Conservation (phyloP, 78 protist species). For the Guillardia theta region DNA sequence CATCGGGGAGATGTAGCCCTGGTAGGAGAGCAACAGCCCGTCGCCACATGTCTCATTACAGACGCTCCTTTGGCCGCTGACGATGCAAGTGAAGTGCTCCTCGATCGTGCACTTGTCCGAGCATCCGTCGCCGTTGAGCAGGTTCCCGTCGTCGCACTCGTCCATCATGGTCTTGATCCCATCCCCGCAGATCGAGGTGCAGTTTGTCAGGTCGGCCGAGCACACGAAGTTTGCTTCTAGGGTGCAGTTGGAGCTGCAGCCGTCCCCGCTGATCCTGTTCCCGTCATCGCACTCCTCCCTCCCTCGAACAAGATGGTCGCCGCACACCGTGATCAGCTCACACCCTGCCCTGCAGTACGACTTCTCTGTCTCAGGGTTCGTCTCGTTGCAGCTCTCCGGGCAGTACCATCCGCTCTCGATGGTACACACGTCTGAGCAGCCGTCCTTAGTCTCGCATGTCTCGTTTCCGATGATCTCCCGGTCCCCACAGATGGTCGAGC, state of each 20-base stretch:
- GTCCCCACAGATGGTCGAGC: constrained; percentile 34
- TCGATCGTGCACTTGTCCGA: not conserved
- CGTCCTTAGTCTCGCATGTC: constrained; percentile 12
- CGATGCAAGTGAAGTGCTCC: not conserved
- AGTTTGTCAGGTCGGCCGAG: not conserved
- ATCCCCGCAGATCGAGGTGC: constrained; percentile 23
- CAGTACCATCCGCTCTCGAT: constrained; percentile 24
- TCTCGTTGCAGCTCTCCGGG: not conserved
- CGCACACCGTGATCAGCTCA: not conserved
- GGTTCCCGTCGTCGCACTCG: constrained; percentile 25
- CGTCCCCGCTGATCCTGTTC: not conserved
- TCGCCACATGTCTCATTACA: not conserved
- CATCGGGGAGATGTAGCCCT: not conserved
- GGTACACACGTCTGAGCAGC: not conserved
- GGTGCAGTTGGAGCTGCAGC: not conserved
- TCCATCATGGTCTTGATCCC: not conserved
- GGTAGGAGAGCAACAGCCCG: not conserved
- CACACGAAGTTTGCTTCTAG: not conserved
- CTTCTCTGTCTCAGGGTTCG: not conserved
- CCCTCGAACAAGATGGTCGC: not conserved
- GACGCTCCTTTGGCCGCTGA: not conserved
- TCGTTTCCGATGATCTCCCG: not conserved
- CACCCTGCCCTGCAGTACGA: not conserved
- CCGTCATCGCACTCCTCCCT: constrained; percentile 34
- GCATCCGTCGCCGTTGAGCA: not conserved